Base-by-base conservation (phyloP, 164 flowering plant species). In the Piper betle region DNA sequence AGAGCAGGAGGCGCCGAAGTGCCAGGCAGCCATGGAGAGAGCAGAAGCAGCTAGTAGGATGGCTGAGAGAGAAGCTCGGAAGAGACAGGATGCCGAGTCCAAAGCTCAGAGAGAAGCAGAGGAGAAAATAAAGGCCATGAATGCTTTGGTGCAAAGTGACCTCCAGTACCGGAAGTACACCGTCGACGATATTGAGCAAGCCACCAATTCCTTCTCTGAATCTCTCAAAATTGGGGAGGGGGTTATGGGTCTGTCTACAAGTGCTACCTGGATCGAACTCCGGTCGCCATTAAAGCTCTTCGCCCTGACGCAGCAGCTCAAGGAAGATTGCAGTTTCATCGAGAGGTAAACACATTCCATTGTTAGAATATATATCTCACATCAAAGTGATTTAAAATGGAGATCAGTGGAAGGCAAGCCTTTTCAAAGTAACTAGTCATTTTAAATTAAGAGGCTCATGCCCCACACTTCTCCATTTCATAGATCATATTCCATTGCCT, bases 181-280 rank as follows among this genome's bases (percentile, higher is more conserved):
- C 8, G 84, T 84, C n/a, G 86, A 82, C 72, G 86, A 86, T 69
- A 81, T 86, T 17, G 88, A 84, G 71, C 37, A 52, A 19, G 94
- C 90, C 17, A 84, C 88, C 2, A 85, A 84, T 3, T 63, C 25
- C 56, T 84, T 86, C 57, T 5, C 73, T 0, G 71, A 64, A 25
- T 17, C 72, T 38, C 80, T 79, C 16, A 84, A 86, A 64, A 84
- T 86, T 54, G 94, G 94, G 90, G 83, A 79, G 94, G 94, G 2
- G 94, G 90, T 20, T 86, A 86, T 64, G 94, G 90, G 39, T 88
- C 94, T 1, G 90, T 86, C 5, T 86, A 73, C 69, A 79, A 66
- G 68, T 72, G 85, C 65, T 53, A 67, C 64, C 68, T 86, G 43
- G 93, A 86, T 68, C 90, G 84, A 62, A 86, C 93, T 16, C 76